phyloP scores from a whole-genome alignment of 1,139 yeast species.

The Sugiyamaella sp. region DNA sequence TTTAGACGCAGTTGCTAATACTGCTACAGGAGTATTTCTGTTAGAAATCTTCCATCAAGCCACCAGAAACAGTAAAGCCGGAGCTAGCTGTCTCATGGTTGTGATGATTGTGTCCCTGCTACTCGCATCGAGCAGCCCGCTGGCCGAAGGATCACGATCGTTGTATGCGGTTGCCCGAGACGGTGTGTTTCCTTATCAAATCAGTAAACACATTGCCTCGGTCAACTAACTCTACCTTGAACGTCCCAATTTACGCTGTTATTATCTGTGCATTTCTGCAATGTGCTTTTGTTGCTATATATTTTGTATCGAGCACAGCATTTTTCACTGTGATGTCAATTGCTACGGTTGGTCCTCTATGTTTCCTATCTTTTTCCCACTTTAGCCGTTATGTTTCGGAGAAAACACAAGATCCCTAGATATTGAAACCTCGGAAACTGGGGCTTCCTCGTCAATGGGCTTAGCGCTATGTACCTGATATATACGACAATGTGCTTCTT shows the following conservation, averaged over 20 bases:
- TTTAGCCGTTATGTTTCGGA: constrained; percentile 52
- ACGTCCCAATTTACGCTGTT: constrained; percentile 74
- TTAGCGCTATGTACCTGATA: constrained; percentile 63
- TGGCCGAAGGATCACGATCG: constrained; percentile 82
- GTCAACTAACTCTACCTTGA: constrained; percentile 63
- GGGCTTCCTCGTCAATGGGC: constrained; percentile 65
- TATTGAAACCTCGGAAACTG: constrained; percentile 64
- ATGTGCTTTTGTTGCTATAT: constrained; percentile 61
- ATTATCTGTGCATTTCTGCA: constrained; percentile 49
- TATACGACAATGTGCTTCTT: constrained; percentile 64
- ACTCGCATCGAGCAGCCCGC: constrained; percentile 72
- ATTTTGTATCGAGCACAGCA: constrained; percentile 68
- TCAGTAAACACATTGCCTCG: constrained; percentile 56
- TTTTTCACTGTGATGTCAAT: constrained; percentile 86
- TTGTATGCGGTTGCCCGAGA: constrained; percentile 68
- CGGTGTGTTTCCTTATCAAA: constrained; percentile 65
- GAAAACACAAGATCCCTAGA: constrained; percentile 54
- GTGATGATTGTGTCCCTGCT: constrained; percentile 70
- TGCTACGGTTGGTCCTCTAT: constrained; percentile 73
- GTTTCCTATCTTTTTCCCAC: constrained; percentile 81
- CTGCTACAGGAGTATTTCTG: constrained; percentile 59
- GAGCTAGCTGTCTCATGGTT: constrained; percentile 57
- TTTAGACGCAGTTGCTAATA: constrained; percentile 48
- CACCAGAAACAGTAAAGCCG: constrained; percentile 52
- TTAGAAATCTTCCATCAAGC: constrained; percentile 63